Evolutionary conservation across 78 protist species (phyloP).

Genomic region (Planoprotostelium fungivorum): DNA sequence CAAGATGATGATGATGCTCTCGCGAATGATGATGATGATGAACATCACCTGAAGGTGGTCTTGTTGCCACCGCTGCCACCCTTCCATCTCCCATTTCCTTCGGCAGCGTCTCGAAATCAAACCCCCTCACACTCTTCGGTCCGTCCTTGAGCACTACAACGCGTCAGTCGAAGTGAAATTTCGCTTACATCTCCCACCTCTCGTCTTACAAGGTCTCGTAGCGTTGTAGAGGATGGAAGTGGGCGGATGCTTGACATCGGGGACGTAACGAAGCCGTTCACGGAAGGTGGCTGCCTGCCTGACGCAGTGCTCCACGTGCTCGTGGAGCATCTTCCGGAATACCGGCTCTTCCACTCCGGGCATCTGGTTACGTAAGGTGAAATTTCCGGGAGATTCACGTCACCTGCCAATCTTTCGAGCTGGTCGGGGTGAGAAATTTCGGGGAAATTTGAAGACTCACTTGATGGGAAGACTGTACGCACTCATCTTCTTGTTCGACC

Average conservation of each 20-base stretch:
- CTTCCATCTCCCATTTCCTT: neutral
- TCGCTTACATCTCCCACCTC: neutral
- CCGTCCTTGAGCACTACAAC: neutral
- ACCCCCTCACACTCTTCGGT: neutral
- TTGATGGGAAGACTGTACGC: neutral
- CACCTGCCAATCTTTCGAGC: neutral
- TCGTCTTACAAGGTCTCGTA: neutral
- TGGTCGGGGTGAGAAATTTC: neutral
- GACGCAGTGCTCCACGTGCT: neutral
- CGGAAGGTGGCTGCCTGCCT: neutral
- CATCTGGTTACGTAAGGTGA: neutral
- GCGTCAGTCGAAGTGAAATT: neutral
- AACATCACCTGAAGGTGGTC: neutral
- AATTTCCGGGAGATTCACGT: neutral
- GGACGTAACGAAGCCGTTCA: neutral
- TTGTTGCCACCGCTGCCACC: neutral
- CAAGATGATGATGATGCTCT: too few species aligned
- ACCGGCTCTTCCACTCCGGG: neutral
- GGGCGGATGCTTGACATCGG: neutral
- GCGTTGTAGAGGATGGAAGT: neutral
- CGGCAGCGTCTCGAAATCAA: neutral
- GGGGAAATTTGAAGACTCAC: neutral
- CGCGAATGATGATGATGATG: too few species aligned
- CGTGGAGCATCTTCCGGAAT: neutral
- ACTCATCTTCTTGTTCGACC: neutral